These are phyloP conservation scores for Echium plantagineum DNA, from an alignment of 257 asterid species.

Conservation along the genomic window DNA sequence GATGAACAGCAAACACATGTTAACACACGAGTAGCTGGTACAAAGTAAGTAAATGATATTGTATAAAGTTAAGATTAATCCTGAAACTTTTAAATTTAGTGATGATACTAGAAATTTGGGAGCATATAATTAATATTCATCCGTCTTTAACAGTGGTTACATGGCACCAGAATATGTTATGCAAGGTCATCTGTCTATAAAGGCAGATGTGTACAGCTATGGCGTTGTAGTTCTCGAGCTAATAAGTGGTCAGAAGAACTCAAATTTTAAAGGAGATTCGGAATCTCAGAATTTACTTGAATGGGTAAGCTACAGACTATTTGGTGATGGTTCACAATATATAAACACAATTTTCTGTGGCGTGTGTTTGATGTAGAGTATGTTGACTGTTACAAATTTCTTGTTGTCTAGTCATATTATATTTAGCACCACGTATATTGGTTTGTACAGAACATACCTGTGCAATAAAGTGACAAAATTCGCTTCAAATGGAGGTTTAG, in stretches of 20 bases:
- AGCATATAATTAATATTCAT: not conserved
- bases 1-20: conserved; percentile 71
- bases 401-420: not conserved
- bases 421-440: not conserved
- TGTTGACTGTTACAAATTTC: not conserved
- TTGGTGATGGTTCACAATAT: not conserved
- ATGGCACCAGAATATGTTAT: conserved; percentile 95
- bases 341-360: not conserved
- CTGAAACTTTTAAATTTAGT: not conserved
- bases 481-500: not conserved
- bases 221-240: conserved; percentile 93
- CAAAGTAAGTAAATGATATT: conserved; percentile 46
- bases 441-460: not conserved
- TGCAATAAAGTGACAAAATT: not conserved
- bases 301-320: conserved; percentile 46
- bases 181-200: conserved; percentile 65
- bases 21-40: conserved; percentile 84
- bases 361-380: not conserved
- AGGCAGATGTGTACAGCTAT: conserved; percentile 81
- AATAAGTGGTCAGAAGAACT: conserved; percentile 81
- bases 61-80: not conserved
- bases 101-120: not conserved
- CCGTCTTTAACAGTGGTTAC: conserved; percentile 64
- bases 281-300: conserved; percentile 58
- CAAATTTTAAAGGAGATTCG: conserved; percentile 51